Base-by-base conservation (phyloP, 2,329 filamentous ascomycete genomes). In the Didymellaceae sp. region DNA sequence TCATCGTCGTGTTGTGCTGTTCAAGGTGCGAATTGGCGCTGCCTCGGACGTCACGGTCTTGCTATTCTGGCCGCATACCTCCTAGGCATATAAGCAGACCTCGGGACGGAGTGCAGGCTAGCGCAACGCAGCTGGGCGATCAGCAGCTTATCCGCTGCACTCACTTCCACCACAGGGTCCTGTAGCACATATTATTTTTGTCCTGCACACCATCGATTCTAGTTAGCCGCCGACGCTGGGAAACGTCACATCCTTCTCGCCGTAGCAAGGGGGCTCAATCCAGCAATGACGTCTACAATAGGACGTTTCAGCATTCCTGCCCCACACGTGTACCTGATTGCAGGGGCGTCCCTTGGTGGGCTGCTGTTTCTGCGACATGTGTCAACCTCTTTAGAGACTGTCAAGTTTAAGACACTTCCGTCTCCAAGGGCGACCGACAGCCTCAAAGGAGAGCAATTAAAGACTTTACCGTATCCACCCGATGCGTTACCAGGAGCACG, bases 401-500 rank as follows among this genome's bases (percentile, higher is more conserved):
- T 52, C 30, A 50, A 35, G 37, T 41, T 55, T 11, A 48, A 45
- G 26, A 52, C 58, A 1, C 59, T 67, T 30, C 48, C 56, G 2
- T 74, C 73, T 17, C 73, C 72, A 5, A 52, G 52, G 24, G 64
- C 64, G 1, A 26, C 63, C 6, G 45, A 65, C 10, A 26, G 52
- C 1, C 56, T 75, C 11, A 58, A 65, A 30, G 30, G 55, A 2
- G 57, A 66, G 16, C 37, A 52, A n/a, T 14, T 42, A 3, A 10
- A 38, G 10, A 47, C 62, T 6, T 57, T 78, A 2, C 75, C 78
- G 0, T 91, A 94, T 69, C 88, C 88, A 1, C 84, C 84, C 3
- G 81, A 90, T 70, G 81, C 82, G 13, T 80, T 92, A 11, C 88
- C 88, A 0, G 87, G 89, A 6, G 83, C 77, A 0, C 81, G 89